Base-by-base conservation (phyloP, 202 grass and related monocot species). In the Schoenoplectus triqueter region DNA sequence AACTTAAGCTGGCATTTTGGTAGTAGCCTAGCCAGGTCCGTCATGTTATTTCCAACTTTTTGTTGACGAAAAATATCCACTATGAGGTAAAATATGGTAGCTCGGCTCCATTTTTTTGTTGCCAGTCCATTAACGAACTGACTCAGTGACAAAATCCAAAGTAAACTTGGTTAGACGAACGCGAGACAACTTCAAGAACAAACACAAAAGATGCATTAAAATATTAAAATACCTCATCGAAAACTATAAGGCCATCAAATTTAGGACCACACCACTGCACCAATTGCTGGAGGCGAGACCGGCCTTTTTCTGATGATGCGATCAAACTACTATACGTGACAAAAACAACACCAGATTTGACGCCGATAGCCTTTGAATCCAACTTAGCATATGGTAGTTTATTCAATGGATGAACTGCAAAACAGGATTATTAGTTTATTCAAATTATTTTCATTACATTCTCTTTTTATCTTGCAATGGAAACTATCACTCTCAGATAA, bases 271-370 rank as follows among this genome's bases (percentile, higher is more conserved):
- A 99, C 96, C 96, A 99, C 75, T 99, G 96, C 81, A 99, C 89
- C 86, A 99, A 81, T 82, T 99, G 96, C 89, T 94, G 91, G 82
- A 99, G 89, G 78, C 96, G 96, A 84, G 96, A 96, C 85, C 96
- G 90, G 19, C 96, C 96, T 94, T 82, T 93, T 85, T 99, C 96
- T 14, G 96, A 99, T 7, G 93, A 91, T 68, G 96, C 96, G 88
- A 99, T 99, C 88, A 99, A 89, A 84, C 96, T 99, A 76, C 96
- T 99, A 72, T 99, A 99, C 70, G 96, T 99, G 78, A 95, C 90
- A 89, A 99, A 99, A 85, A 99, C 89, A 46, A 99, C 93, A 46
- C 96, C 96, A 91, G 89, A 82, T 86, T 92, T 99, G 86, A 99
- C 92, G 64, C 96, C 96, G 79, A 94, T 88, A 75, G 93, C 96